Evolutionary conservation across 1,284 basidiomycete genomes (phyloP).

Genomic region (Neolentinus lepideus): DNA sequence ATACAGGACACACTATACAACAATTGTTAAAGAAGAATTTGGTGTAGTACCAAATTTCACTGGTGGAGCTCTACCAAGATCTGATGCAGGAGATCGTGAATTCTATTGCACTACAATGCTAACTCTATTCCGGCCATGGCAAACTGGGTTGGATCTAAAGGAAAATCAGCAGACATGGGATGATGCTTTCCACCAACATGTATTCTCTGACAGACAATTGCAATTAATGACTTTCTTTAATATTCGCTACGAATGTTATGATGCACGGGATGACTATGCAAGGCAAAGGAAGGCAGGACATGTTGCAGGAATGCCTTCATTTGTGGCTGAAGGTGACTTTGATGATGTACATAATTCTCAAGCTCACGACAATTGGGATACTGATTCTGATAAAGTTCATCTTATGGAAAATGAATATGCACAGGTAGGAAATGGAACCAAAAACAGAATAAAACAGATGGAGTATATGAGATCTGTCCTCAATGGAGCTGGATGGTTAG

Average conservation of each 20-base stretch:
- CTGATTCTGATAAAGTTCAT: background rate
- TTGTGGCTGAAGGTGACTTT: background rate
- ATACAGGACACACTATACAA: slow-evolving; percentile 6
- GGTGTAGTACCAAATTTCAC: slow-evolving; percentile 10
- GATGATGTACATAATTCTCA: background rate
- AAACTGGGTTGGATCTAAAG: slow-evolving; percentile 9
- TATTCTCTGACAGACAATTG: slow-evolving; percentile 9
- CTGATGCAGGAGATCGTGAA: slow-evolving; percentile 13
- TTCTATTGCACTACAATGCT: slow-evolving; percentile 13
- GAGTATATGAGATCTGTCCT: background rate
- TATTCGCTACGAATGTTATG: slow-evolving; percentile 16
- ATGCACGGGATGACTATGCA: slow-evolving; percentile 17
- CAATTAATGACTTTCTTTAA: slow-evolving; percentile 14
- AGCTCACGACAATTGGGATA: background rate
- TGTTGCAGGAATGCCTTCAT: background rate
- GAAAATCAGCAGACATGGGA: slow-evolving; percentile 8
- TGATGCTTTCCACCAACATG: slow-evolving; percentile 6
- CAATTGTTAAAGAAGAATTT: slow-evolving; percentile 1
- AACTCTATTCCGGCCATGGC: slow-evolving; percentile 8
- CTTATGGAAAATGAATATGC: background rate
- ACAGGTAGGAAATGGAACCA: background rate
- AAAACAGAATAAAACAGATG: background rate
- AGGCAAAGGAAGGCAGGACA: background rate
- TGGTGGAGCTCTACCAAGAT: slow-evolving; percentile 11
- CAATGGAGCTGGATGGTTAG: background rate